Percentiles rank a stretch among this genome's conserved stretches.
Conservation (phyloP, 179 eudicot genomes). For the Gypsophila paniculata region DNA sequence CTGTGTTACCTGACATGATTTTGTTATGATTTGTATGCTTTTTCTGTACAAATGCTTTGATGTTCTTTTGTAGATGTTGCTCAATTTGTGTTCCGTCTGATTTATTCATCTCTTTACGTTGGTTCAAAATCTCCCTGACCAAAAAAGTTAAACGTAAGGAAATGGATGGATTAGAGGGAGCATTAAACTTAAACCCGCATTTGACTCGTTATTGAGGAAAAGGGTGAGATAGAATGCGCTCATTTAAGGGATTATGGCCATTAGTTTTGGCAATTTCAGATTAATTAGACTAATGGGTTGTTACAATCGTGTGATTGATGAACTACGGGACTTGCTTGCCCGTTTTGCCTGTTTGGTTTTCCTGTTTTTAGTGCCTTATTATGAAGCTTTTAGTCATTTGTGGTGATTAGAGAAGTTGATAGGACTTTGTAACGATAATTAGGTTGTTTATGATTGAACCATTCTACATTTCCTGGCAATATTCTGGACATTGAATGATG, state of each 20-base stretch:
- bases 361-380: background rate
- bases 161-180: too few relatives aligned
- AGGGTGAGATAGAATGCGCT: background rate
- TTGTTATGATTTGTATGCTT: background rate
- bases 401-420: background rate
- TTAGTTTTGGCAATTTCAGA: constrained; percentile 3
- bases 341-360: background rate
- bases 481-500: background rate
- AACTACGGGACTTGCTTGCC: constrained; percentile 7
- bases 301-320: background rate
- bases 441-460: background rate
- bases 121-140: too few relatives aligned
- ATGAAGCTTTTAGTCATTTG: background rate
- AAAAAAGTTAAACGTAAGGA: too few relatives aligned
- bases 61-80: background rate
- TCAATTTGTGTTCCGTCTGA: background rate
- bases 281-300: background rate
- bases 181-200: background rate
- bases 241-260: background rate
- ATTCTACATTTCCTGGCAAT: background rate
- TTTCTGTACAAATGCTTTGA: background rate
- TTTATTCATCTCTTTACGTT: too few relatives aligned
- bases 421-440: background rate
- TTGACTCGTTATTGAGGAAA: constrained; percentile 16
- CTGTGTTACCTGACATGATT: background rate